Conservation (phyloP, 176 grass and related monocot genomes). For the Aegilops umbellulata region DNA sequence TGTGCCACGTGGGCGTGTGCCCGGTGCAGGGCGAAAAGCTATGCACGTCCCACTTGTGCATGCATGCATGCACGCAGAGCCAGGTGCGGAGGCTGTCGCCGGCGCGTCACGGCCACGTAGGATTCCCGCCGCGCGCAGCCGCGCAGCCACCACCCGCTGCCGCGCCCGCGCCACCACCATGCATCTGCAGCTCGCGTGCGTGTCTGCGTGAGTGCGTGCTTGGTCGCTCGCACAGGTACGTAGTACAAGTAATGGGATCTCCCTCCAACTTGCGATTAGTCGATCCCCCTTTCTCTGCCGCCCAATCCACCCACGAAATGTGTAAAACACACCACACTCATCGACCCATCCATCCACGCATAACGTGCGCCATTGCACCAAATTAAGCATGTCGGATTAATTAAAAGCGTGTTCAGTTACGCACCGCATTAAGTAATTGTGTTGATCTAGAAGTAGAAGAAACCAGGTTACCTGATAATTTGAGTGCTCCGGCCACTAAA, state of each 20-base stretch:
- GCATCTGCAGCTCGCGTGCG: too few species aligned
- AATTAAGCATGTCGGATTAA: too few species aligned
- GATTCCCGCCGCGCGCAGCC: neutral
- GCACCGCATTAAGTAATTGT: neutral
- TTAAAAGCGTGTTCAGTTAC: neutral
- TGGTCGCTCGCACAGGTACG: too few species aligned
- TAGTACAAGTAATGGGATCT: neutral
- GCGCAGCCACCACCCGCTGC: neutral
- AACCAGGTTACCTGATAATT: neutral
- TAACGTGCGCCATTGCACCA: neutral
- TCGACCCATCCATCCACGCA: neutral
- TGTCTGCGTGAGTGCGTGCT: too few species aligned
- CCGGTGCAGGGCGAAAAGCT: neutral
- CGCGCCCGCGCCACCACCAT: too few species aligned
- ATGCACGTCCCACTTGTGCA: too few species aligned
- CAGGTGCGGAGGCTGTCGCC: neutral
- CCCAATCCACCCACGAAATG: conserved; percentile 16
- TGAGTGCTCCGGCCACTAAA: neutral
- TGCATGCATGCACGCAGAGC: neutral
- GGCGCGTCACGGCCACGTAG: conserved; percentile 23
- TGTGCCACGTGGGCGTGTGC: neutral
- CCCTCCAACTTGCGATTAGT: neutral
- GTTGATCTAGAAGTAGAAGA: neutral
- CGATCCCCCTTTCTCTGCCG: neutral
- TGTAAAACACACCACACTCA: conserved; percentile 9